Evolutionary conservation across 2,329 filamentous ascomycete genomes (phyloP), one percentile per base, ranked within the genome.

Genomic region (Alternaria triticimaculans): DNA sequence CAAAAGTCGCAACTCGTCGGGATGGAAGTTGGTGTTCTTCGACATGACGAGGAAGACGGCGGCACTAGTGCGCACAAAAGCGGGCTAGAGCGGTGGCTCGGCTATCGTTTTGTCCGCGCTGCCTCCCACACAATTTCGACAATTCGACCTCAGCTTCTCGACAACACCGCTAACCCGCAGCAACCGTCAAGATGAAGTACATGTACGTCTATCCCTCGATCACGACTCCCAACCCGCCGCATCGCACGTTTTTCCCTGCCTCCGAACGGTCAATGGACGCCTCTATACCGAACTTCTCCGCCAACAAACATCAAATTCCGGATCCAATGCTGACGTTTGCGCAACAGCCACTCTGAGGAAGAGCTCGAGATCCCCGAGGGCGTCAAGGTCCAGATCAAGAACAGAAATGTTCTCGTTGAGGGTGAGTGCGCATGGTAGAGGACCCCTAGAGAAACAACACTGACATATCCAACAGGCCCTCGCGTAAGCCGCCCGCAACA

Each of bases 321-420:
- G 63, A 63, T 71, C 63, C 48, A 57, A 55, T 64, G 69, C 77
- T 80, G 72, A 80, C 77, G 74, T 68, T 66, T 68, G 69, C 60
- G 65, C 64, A 60, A 76, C 67, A 80, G 77, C 88, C 94, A 97
- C 90, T 97, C 93, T 82, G 89, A 95, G 87, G 95, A 99, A 90
- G 88, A 89, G 86, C 89, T 99, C 87, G 89, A 90, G 81, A 93
- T 99, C 86, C 96, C 96, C 82, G 93, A 97, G 85, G 93, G 94
- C 72, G 96, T 99, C 90, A 97, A 95, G 89, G 89, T 99, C 86
- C 84, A 87, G 86, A 99, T 99, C 89, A 97, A 97, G 89, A 96
- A 95, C 81, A 90, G 96, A 84, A 87, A 93, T 82, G 92, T 99
- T 84, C 97, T 93, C 81, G 96, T 99, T 83, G 95, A 97, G 88